A percentile compares a stretch with the other conserved stretches of the same genome.
These are phyloP conservation scores for Breynia disticha DNA, from an alignment of 441 rosid species.

Conservation along the genomic window DNA sequence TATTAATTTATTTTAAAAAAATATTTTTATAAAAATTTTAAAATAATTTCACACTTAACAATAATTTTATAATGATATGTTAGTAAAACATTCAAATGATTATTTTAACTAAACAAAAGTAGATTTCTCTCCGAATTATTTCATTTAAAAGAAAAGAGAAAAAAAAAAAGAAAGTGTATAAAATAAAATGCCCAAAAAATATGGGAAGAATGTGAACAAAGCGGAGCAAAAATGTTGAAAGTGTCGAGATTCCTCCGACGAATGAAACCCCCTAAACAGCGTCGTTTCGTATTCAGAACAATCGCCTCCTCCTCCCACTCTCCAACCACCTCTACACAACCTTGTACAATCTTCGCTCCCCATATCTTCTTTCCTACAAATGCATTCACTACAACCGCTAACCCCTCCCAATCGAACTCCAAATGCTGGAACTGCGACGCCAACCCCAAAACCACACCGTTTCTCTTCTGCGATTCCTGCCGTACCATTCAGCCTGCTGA, in stretches of 20 bases:
- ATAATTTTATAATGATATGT: too few relatives aligned
- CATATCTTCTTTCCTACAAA: neutral
- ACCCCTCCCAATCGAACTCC: conserved; percentile 2
- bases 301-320: conserved; percentile 2
- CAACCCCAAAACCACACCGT: conserved; percentile 27
- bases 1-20: too few relatives aligned
- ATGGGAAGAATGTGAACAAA: neutral
- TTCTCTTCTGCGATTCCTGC: conserved; percentile 64
- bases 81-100: too few relatives aligned
- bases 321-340: conserved; percentile 2
- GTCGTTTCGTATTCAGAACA: neutral
- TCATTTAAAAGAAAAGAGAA: too few relatives aligned
- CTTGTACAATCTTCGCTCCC: neutral
- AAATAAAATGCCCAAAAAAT: neutral
- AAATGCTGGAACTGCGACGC: conserved; percentile 73
- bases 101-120: too few relatives aligned
- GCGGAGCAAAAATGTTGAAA: conserved; percentile 26
- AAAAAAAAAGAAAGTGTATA: too few relatives aligned
- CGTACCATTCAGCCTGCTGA: conserved; percentile 72
- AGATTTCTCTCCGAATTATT: too few relatives aligned
- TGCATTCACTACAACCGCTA: neutral
- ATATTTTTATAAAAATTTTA: too few relatives aligned
- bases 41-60: too few relatives aligned
- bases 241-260: conserved; percentile 18
- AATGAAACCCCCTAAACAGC: conserved; percentile 15